Evolutionary conservation across 176 grass and related monocot genomes (phyloP), one percentile per base, ranked within the genome.

Genomic region (Saccharum officinarum): DNA sequence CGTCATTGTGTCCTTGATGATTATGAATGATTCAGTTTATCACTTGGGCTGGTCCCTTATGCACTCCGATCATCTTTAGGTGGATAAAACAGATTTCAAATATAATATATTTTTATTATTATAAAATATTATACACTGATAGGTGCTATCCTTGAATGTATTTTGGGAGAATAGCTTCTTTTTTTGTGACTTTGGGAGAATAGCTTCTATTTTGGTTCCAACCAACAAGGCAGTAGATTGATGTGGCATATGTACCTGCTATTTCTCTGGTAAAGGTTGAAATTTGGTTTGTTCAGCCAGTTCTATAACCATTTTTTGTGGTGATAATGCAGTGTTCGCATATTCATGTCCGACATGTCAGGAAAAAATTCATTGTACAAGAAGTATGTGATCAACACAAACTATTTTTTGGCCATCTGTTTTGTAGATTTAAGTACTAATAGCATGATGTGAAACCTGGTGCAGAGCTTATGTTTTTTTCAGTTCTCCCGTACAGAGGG

Each of bases 331-430:
- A 97, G 95, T 69, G 71, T 94, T 85, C 31, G 47, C 15, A 86
- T 92, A 85, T 97, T 97, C 78, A 73, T 97, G 86, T 90, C 92
- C 0, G 90, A 97, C 67, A 97, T 97, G 95, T 92, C 95, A 49
- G 95, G 95, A 77, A 94, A n/a, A 90, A 89, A 42, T 76, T 81
- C 95, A 65, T 78, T 97, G 77, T 97, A 97, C 80, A 97, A 92
- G 73, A 97, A 97, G 95, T 97, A 97, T 85, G 95, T 91, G 46
- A 46, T 59, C 50, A 59, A 79, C 57, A 20, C 8, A 69, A 50
- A 60, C 71, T 87, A 85, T 55, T 69, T 49, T 85, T 42, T 23
- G 4, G 25, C 67, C 64, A 81, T 84, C 15, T 74, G 63, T 75
- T 79, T 13, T 75, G n/a, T 74, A 41, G 54, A 40, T 37, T 68